phyloP scores from a whole-genome alignment of 1,284 basidiomycete genomes.

The Tausonia pullulans region DNA sequence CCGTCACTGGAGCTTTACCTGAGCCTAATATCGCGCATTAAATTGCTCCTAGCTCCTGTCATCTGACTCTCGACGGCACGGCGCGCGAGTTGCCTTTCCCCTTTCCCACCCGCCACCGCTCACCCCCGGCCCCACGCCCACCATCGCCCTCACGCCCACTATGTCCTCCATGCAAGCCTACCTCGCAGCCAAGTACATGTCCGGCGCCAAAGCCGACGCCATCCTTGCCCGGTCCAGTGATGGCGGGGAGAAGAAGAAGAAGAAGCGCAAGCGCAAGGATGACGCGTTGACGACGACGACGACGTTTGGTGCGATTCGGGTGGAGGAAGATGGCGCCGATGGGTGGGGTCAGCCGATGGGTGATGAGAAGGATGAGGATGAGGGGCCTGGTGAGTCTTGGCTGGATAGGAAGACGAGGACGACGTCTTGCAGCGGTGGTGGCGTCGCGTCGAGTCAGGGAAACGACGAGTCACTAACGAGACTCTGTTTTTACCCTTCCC shows the following conservation, averaged over 20 bases:
- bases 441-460: no score
- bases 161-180: conserved; percentile 15
- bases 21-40: no score
- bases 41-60: no score
- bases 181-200: conserved; percentile 56
- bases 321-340: conserved; percentile 33
- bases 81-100: neutral
- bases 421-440: conserved; percentile 19
- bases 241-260: no score
- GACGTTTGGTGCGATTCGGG: conserved; percentile 13
- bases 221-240: conserved; percentile 53
- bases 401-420: conserved; percentile 29
- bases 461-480: no score
- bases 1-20: no score
- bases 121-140: neutral
- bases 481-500: neutral
- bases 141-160: no score
- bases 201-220: conserved; percentile 90
- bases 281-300: conserved; percentile 28
- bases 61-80: no score
- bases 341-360: conserved; percentile 28
- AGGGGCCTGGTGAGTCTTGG: conserved; percentile 31
- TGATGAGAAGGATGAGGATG: conserved; percentile 43
- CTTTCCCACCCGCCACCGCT: neutral
- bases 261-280: conserved; percentile 40